Base-by-base conservation (phyloP, 2,329 filamentous ascomycete genomes). In the Sclerotiophoma versabilis region DNA sequence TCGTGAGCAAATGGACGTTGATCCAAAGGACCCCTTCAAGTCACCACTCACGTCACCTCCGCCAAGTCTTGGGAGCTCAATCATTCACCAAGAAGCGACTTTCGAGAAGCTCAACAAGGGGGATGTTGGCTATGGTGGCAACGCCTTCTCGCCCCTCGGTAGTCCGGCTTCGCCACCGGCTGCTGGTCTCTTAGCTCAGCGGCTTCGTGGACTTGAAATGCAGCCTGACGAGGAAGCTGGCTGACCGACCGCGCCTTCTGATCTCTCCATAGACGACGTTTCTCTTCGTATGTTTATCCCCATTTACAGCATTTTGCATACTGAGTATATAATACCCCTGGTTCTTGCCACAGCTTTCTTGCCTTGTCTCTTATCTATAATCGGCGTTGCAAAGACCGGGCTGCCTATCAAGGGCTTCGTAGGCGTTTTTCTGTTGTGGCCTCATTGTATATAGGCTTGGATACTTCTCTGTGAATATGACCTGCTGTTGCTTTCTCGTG, bases 21-120 rank as follows among this genome's bases (percentile, higher is more conserved):
- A 75, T 22, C 29, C 53, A 5, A 57, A 63, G 30, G 65, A 54
- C 27, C 66, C 69, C 8, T 69, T 69, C 43, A 58, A 44, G 41
- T 65, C 66, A 15, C 68, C 59, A 19, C 52, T 56, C 23, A 54
- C 69, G 53, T 63, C 58, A 48, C 58, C 63, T 12, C 53, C 49
- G 19, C 23, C 66, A 54, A 67, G 46, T 10, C 11, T 59, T n/a
- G 49, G 64, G 42, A 62, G 60, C 49, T 34, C 59, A 30, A 49
- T 60, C 30, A 46, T 48, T 17, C 48, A 55, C 6, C 54, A 42
- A 2, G 55, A 64, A 22, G 61, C 58, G 8, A 73, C 69, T 8
- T 91, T 92, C 68, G 84, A 84, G 66, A 92, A 92, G 69, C 82
- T 91, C 17, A 86, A 70, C 64, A 89, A 83, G 68, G 86, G 86